These are phyloP conservation scores for Crithidia sp. DNA, from an alignment of 208 protist species.

Conservation along the genomic window DNA sequence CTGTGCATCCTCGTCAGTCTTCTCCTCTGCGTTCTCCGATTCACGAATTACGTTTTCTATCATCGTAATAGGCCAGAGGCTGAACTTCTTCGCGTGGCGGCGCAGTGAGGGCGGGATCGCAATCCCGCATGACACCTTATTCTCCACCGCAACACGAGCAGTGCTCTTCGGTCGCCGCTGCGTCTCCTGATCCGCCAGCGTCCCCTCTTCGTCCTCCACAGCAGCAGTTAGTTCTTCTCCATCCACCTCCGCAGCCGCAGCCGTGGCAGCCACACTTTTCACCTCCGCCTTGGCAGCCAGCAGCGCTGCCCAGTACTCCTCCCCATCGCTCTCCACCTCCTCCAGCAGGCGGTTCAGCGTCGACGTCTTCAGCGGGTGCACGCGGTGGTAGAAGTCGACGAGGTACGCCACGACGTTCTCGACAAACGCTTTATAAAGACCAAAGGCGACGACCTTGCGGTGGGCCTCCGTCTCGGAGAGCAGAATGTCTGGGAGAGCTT, in stretches of 20 bases:
- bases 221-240: constrained; percentile 7
- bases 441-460: constrained; percentile 78
- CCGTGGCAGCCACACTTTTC: constrained; percentile 18
- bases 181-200: not conserved
- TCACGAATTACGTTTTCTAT: constrained; percentile 36
- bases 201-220: not conserved
- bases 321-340: constrained; percentile 53
- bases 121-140: constrained; percentile 55
- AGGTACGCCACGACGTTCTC: constrained; percentile 61
- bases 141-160: constrained; percentile 27
- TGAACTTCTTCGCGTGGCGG: constrained; percentile 70
- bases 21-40: not conserved
- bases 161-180: not conserved
- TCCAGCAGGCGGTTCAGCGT: constrained; percentile 50
- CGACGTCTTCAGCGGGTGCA: constrained; percentile 52
- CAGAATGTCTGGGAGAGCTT: constrained; percentile 52
- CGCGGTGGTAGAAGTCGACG: constrained; percentile 63
- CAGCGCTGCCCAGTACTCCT: constrained; percentile 81
- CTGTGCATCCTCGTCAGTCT: not conserved
- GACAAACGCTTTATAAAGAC: constrained; percentile 62
- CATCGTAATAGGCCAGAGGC: constrained; percentile 72
- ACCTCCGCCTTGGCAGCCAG: constrained; percentile 44
- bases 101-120: constrained; percentile 65
- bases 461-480: constrained; percentile 56
- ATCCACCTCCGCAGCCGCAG: constrained; percentile 12